Percentiles rank a stretch among this genome's conserved stretches.
Evolutionary conservation across 2,329 filamentous ascomycete species (phyloP).

Genomic region (Chaetomium strumarium): DNA sequence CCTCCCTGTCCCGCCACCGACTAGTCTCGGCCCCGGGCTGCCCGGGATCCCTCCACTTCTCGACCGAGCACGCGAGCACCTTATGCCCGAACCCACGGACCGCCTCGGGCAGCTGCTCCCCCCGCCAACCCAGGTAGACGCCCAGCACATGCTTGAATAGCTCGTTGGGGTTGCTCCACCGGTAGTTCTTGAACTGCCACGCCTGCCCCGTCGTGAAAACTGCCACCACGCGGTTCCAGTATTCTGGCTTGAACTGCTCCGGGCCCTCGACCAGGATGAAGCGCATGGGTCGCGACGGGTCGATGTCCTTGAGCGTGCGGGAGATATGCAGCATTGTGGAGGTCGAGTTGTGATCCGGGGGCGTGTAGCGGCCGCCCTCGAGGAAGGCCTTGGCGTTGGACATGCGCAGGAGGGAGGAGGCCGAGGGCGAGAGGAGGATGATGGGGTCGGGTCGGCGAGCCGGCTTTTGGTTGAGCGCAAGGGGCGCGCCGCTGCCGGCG

Average conservation of each 20-base stretch:
- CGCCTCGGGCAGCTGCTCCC: slow-evolving; percentile 69
- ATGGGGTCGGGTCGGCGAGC: slow-evolving; percentile 68
- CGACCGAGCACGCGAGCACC: slow-evolving; percentile 73
- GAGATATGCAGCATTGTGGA: slow-evolving; percentile 81
- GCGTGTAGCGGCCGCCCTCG: slow-evolving; percentile 73
- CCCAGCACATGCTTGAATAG: slow-evolving; percentile 85
- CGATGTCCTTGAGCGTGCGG: slow-evolving; percentile 66
- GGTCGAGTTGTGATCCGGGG: slow-evolving; percentile 63
- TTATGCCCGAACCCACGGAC: slow-evolving; percentile 82
- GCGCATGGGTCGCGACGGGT: slow-evolving; percentile 67
- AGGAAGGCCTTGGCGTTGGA: slow-evolving; percentile 95
- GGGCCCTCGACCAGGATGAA: slow-evolving; percentile 95
- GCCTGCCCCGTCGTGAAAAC: slow-evolving; percentile 97
- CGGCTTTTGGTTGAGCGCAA: slow-evolving; percentile 48
- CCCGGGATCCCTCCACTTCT: slow-evolving; percentile 64
- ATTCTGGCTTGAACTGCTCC: slow-evolving; percentile 94
- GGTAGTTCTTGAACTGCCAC: slow-evolving; percentile 99
- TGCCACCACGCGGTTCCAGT: slow-evolving; percentile 91
- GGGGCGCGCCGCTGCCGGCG: slow-evolving; percentile 38
- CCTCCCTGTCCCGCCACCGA: slow-evolving; percentile 82
- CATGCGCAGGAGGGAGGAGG: slow-evolving; percentile 89
- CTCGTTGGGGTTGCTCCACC: slow-evolving; percentile 84
- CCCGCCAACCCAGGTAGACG: slow-evolving; percentile 86
- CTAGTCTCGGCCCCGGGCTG: slow-evolving; percentile 43
- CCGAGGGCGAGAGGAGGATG: slow-evolving; percentile 92